Evolutionary conservation across 371 early-diverging fungal species (phyloP).

Genomic region (Mucor lusitanicus): DNA sequence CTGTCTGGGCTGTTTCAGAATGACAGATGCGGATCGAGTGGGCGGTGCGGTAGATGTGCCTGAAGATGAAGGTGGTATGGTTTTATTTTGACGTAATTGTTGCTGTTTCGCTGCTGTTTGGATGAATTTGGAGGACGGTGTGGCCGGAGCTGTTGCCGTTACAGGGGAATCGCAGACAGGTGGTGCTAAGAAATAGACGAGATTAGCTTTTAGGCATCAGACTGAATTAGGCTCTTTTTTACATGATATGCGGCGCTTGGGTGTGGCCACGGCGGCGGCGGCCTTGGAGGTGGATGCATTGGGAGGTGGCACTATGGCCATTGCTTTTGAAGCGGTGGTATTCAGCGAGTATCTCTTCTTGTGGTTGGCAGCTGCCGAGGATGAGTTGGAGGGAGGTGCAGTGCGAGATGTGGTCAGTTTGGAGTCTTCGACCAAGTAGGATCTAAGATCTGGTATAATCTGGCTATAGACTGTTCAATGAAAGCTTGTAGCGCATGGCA

Average conservation of each 20-base stretch:
- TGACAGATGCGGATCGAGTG: conserved; percentile 6
- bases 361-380: background rate
- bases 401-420: conserved; percentile 1
- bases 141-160: background rate
- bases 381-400: background rate
- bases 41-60: background rate
- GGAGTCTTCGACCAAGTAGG: conserved; percentile 8
- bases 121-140: background rate
- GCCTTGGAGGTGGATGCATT: background rate
- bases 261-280: background rate
- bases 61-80: background rate
- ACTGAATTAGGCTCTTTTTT: background rate
- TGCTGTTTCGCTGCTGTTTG: background rate
- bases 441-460: conserved; percentile 24
- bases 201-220: background rate
- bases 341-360: conserved; percentile 10
- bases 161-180: conserved; percentile 15
- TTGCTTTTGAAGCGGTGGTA: background rate
- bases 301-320: background rate
- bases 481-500: background rate
- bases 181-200: background rate
- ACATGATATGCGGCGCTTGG: background rate
- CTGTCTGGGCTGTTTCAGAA: conserved; percentile 27
- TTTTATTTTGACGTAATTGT: background rate
- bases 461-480: conserved; percentile 6